Evolutionary conservation across 2,329 filamentous ascomycete genomes (phyloP).

Genomic region (Aspergillus thermomutatus): DNA sequence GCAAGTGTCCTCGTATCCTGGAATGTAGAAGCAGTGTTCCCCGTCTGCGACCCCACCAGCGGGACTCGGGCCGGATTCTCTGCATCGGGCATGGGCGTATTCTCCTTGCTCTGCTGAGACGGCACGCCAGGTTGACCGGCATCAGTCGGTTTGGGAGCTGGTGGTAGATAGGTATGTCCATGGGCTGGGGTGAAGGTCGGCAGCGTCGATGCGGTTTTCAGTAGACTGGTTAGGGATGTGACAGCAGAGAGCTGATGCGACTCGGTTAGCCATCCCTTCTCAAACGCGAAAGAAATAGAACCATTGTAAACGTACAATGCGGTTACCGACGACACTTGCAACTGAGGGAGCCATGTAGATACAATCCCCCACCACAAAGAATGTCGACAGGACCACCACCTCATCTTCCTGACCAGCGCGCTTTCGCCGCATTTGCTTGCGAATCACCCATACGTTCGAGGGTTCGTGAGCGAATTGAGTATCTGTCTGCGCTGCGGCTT

Average conservation of each 20-base stretch:
- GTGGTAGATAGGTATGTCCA: constrained; percentile 58
- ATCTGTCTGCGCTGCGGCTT: constrained; percentile 41
- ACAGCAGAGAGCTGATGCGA: constrained; percentile 50
- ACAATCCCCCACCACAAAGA: constrained; percentile 59
- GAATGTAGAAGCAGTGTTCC: constrained; percentile 21
- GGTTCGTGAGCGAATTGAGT: constrained; percentile 43
- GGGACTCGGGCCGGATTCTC: constrained; percentile 28
- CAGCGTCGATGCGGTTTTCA: constrained; percentile 52
- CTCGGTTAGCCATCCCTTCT: constrained; percentile 6
- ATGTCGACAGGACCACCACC: constrained; percentile 54
- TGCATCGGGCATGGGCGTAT: constrained; percentile 43
- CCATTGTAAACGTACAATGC: constrained; percentile 43
- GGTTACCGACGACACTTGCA: constrained; percentile 54
- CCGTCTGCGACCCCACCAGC: constrained; percentile 20
- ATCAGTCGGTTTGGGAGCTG: constrained; percentile 41
- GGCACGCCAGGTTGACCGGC: constrained; percentile 30
- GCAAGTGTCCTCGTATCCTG: constrained; percentile 42
- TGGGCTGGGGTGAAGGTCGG: constrained; percentile 57
- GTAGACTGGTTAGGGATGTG: constrained; percentile 53
- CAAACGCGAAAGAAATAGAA: constrained; percentile 3
- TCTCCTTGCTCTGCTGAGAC: constrained; percentile 48
- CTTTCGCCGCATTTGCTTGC: constrained; percentile 55
- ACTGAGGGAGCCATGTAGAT: constrained; percentile 62
- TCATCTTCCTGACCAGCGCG: constrained; percentile 44
- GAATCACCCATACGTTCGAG: constrained; percentile 57